Evolutionary conservation across 2,329 filamentous ascomycete genomes (phyloP).

Genomic region (Stromatinia cepivora): DNA sequence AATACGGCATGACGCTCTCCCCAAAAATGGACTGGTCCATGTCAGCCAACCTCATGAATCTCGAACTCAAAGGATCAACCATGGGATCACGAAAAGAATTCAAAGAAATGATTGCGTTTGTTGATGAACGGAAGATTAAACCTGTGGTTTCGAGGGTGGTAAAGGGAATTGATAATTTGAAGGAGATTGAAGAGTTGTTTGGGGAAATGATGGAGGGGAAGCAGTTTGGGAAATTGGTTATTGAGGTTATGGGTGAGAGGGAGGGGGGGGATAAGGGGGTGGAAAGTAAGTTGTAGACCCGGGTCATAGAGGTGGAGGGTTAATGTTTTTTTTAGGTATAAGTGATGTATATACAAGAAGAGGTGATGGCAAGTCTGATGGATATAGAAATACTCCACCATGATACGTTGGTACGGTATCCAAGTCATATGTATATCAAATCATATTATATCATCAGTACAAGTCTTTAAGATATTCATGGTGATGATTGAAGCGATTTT

Average conservation of each 20-base stretch:
- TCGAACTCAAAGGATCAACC: constrained; percentile 81
- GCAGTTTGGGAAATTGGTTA: constrained; percentile 92
- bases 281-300: constrained; percentile 11
- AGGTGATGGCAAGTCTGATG: not conserved
- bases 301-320: not conserved
- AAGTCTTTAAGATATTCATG: no score
- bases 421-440: no score
- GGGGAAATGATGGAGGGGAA: constrained; percentile 81
- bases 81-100: constrained; percentile 94
- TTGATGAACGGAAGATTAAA: constrained; percentile 68
- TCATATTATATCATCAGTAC: no score
- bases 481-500: no score
- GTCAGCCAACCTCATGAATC: constrained; percentile 79
- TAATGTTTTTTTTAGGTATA: not conserved
- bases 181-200: constrained; percentile 80
- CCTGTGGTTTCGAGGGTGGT: constrained; percentile 77
- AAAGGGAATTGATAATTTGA: constrained; percentile 70
- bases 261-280: not conserved
- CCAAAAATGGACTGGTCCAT: constrained; percentile 88
- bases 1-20: constrained; percentile 87
- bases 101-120: constrained; percentile 83
- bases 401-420: no score
- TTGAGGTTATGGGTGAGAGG: constrained; percentile 56
- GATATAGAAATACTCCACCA: not conserved
- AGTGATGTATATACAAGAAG: not conserved